Conservation (phyloP, 2,329 filamentous ascomycete species). For the Calonectria fujianensis region DNA sequence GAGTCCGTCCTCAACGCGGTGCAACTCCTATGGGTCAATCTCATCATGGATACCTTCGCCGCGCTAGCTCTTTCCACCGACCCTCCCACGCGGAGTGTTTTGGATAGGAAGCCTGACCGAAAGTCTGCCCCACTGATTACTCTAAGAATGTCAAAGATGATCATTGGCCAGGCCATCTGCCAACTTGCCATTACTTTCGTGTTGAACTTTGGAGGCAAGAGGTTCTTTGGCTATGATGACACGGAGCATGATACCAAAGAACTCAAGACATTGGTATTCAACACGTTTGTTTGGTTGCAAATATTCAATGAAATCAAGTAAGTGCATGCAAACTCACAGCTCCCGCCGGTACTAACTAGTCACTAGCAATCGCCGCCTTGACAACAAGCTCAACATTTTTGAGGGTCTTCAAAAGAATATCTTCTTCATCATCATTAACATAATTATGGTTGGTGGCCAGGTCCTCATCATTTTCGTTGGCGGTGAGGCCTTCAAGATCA, state of each 20-base stretch:
- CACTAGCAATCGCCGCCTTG: slow-evolving; percentile 76
- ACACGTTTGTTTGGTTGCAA: slow-evolving; percentile 83
- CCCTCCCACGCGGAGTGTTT: slow-evolving; percentile 74
- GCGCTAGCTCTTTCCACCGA: slow-evolving; percentile 80
- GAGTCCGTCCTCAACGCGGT: slow-evolving; percentile 75
- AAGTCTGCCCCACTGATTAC: slow-evolving; percentile 86
- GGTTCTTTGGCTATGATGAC: slow-evolving; percentile 69
- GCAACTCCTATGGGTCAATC: slow-evolving; percentile 78
- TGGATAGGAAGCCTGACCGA: slow-evolving; percentile 72
- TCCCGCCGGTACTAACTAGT: slow-evolving; percentile 74
- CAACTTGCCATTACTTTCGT: slow-evolving; percentile 75
- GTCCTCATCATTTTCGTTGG: slow-evolving; percentile 90
- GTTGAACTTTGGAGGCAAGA: slow-evolving; percentile 76
- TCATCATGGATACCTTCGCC: slow-evolving; percentile 79
- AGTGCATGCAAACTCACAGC: slow-evolving; percentile 74
- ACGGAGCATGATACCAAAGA: slow-evolving; percentile 54
- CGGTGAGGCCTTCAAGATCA: slow-evolving; percentile 83
- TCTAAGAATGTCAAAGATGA: slow-evolving; percentile 79
- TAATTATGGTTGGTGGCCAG: slow-evolving; percentile 89
- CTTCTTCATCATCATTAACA: slow-evolving; percentile 88
- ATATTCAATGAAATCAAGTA: slow-evolving; percentile 81
- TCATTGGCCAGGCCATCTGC: slow-evolving; percentile 76
- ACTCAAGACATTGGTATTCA: slow-evolving; percentile 79
- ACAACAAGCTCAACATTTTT: slow-evolving; percentile 92
- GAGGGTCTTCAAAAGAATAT: slow-evolving; percentile 86